These are phyloP conservation scores for Crotalaria pallida DNA, from an alignment of 306 rosid species.

Conservation along the genomic window DNA sequence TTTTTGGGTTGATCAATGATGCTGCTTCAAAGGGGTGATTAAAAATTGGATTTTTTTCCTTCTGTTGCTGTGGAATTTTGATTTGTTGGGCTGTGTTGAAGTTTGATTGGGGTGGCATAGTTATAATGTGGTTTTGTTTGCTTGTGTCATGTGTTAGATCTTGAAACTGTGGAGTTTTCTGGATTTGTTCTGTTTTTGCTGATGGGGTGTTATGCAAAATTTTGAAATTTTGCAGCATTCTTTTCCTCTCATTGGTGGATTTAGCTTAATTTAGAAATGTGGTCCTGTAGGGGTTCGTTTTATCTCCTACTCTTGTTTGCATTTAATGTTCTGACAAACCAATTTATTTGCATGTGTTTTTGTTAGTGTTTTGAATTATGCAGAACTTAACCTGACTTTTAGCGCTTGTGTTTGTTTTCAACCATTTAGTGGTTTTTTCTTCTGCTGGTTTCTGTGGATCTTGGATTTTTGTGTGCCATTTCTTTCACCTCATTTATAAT, in stretches of 20 bases:
- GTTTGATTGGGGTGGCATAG: not conserved
- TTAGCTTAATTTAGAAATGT: slow-evolving; percentile 2
- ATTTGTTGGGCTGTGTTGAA: not conserved
- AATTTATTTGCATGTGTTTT: slow-evolving; percentile 18
- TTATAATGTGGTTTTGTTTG: slow-evolving; percentile 11
- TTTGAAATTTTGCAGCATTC: too few relatives aligned
- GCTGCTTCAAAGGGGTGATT: not conserved
- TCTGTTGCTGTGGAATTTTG: not conserved
- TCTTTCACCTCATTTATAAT: slow-evolving; percentile 6
- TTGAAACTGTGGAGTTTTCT: slow-evolving; percentile 18
- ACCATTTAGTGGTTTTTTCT: slow-evolving; percentile 16
- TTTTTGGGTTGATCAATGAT: not conserved
- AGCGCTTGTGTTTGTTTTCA: not conserved
- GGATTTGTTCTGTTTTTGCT: not conserved
- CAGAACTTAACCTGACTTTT: not conserved
- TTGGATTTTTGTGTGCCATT: slow-evolving; percentile 21
- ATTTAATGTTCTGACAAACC: slow-evolving; percentile 22
- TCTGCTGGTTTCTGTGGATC: slow-evolving; percentile 35
- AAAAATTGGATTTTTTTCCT: not conserved
- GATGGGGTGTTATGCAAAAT: not conserved
- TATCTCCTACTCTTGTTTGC: not conserved
- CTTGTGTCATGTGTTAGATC: slow-evolving; percentile 37
- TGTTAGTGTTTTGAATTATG: slow-evolving; percentile 1
- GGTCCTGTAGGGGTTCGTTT: slow-evolving; percentile 16
- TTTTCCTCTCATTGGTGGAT: not conserved